A percentile compares a stretch with the other conserved stretches of the same genome.
phyloP scores from a whole-genome alignment of 495 filamentous ascomycete species.

The Rhypophila decipiens region DNA sequence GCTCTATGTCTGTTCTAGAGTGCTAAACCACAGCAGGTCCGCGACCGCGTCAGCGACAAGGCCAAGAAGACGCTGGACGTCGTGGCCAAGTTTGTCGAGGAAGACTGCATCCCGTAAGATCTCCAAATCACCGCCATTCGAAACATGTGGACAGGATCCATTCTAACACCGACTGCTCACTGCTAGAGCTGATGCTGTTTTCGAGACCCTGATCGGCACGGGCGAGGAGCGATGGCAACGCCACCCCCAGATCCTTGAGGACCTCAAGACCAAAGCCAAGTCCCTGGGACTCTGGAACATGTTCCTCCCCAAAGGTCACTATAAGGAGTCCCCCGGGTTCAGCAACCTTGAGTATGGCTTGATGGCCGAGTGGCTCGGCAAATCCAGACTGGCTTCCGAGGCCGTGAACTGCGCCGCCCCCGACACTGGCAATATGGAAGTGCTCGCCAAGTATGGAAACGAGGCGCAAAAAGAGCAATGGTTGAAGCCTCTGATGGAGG shows the following conservation, averaged over 20 bases:
- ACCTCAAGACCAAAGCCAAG: constrained; percentile 77
- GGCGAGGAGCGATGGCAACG: constrained; percentile 67
- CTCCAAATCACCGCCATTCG: constrained; percentile 1
- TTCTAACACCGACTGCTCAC: constrained; percentile 8
- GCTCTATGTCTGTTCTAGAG: background rate
- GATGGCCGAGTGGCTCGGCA: constrained; percentile 87
- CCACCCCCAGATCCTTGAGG: constrained; percentile 76
- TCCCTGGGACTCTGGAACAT: constrained; percentile 95
- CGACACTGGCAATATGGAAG: constrained; percentile 95
- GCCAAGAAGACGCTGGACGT: constrained; percentile 62
- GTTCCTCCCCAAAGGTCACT: constrained; percentile 92
- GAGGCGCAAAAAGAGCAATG: constrained; percentile 84
- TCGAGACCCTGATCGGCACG: constrained; percentile 69
- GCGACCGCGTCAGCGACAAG: constrained; percentile 64
- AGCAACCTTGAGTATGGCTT: constrained; percentile 88
- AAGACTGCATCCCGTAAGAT: constrained; percentile 76
- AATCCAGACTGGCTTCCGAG: constrained; percentile 71
- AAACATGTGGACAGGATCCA: background rate
- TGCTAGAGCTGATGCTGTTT: constrained; percentile 62
- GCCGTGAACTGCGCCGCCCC: constrained; percentile 88
- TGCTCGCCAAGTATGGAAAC: constrained; percentile 87
- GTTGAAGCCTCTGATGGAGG: constrained; percentile 77
- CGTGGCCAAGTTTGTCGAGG: constrained; percentile 94
- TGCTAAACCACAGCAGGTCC: constrained; percentile 39
- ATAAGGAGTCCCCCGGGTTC: constrained; percentile 86